Percentiles rank a stretch among this genome's conserved stretches.
Conservation (phyloP, 306 rosid genomes). For the Urtica urens region DNA sequence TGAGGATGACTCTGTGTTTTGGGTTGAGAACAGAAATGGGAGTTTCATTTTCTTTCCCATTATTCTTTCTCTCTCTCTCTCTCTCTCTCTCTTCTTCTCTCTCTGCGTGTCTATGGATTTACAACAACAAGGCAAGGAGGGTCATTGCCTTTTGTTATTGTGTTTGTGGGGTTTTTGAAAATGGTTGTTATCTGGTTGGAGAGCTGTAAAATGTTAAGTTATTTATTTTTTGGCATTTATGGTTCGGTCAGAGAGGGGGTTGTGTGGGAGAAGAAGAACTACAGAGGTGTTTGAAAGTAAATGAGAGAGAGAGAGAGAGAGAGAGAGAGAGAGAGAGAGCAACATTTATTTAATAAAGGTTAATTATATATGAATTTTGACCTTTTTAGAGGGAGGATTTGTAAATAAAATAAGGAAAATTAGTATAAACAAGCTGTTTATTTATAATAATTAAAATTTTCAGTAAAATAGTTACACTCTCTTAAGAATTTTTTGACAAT, state of each 20-base stretch:
- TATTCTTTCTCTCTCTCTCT: background rate
- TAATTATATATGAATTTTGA: too few relatives aligned
- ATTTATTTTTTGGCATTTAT: slow-evolving; percentile 36
- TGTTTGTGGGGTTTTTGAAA: slow-evolving; percentile 4
- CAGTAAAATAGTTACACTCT: too few relatives aligned
- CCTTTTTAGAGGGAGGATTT: too few relatives aligned
- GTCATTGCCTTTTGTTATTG: background rate
- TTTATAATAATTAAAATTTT: too few relatives aligned
- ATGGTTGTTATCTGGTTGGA: slow-evolving; percentile 7
- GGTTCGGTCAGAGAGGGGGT: slow-evolving; percentile 26
- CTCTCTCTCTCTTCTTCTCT: background rate
- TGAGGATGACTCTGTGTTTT: slow-evolving; percentile 15
- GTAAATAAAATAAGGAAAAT: too few relatives aligned
- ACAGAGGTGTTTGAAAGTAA: slow-evolving; percentile 15
- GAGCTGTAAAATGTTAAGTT: slow-evolving; percentile 20
- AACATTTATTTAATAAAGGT: too few relatives aligned
- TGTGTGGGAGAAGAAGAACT: slow-evolving; percentile 13
- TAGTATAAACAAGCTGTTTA: too few relatives aligned
- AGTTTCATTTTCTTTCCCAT: slow-evolving; percentile 65
- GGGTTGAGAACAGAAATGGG: slow-evolving; percentile 39
- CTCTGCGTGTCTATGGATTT: background rate
- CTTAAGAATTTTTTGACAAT: too few relatives aligned
- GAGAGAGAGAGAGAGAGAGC: too few relatives aligned
- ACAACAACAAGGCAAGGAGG: background rate
- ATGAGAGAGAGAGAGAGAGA: too few relatives aligned